Evolutionary conservation across 805 yeast species (phyloP).

Genomic region (Sungouiozyma ichnusensis): DNA sequence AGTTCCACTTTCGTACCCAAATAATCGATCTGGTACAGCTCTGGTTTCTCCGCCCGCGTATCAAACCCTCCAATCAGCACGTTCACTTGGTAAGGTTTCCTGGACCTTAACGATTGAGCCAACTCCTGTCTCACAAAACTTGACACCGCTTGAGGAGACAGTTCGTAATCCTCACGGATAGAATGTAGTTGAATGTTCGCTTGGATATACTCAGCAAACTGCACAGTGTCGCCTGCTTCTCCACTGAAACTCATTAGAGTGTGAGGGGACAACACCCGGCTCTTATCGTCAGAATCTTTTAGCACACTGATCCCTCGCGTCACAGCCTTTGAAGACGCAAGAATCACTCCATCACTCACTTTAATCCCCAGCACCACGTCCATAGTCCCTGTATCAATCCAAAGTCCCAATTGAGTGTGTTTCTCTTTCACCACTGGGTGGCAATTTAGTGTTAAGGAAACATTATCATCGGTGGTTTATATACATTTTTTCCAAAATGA

Average conservation of each 20-base stretch:
- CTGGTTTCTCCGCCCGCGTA: constrained; percentile 32
- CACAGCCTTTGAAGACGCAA: constrained; percentile 92
- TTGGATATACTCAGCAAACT: constrained; percentile 88
- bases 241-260: constrained; percentile 85
- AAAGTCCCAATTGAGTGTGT: too few species aligned
- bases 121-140: constrained; percentile 80
- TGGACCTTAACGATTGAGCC: constrained; percentile 80
- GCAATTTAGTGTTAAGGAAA: background rate
- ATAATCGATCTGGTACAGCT: constrained; percentile 84
- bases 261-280: constrained; percentile 62
- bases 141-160: constrained; percentile 79
- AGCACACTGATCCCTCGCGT: constrained; percentile 82
- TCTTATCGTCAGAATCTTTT: constrained; percentile 72
- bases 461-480: too few species aligned
- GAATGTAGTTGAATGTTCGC: constrained; percentile 84
- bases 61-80: constrained; percentile 83
- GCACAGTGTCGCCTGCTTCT: constrained; percentile 92
- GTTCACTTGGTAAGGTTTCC: constrained; percentile 92
- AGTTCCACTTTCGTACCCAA: constrained; percentile 82
- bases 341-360: constrained; percentile 67
- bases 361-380: constrained; percentile 84
- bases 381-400: constrained; percentile 44
- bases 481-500: too few species aligned
- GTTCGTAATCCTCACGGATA: constrained; percentile 73
- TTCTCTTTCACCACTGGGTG: too few species aligned